Conservation (phyloP, 768 basidiomycete species). For the Daedaleopsis sinensis region DNA sequence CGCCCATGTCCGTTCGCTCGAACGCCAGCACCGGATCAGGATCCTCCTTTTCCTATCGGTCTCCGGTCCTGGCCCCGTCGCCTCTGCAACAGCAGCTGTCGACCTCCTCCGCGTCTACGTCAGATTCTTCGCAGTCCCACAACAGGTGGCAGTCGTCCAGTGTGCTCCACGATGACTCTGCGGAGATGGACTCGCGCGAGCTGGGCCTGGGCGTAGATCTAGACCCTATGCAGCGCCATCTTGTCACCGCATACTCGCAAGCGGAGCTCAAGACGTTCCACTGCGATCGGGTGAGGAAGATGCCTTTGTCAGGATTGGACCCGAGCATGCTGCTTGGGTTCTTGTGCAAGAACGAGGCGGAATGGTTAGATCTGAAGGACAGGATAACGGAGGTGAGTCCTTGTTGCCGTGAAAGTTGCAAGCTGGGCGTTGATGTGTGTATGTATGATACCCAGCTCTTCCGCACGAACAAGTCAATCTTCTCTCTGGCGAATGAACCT, state of each 20-base stretch:
- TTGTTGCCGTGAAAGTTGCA: background rate
- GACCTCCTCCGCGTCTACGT: slow-evolving; percentile 38
- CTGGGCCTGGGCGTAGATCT: slow-evolving; percentile 37
- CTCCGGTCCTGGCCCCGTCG: slow-evolving; percentile 57
- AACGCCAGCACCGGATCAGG: slow-evolving; percentile 27
- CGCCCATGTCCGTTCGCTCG: slow-evolving; percentile 29
- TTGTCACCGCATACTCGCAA: slow-evolving; percentile 70
- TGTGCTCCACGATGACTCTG: slow-evolving; percentile 26
- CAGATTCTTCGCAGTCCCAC: slow-evolving; percentile 31
- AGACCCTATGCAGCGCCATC: slow-evolving; percentile 60
- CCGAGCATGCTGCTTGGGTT: slow-evolving; percentile 98
- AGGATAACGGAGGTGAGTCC: slow-evolving; percentile 73
- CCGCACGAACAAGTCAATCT: slow-evolving; percentile 61
- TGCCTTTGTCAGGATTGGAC: slow-evolving; percentile 88
- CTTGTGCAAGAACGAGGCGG: slow-evolving; percentile 76
- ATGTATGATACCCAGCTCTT: slow-evolving; percentile 39
- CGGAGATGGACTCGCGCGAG: slow-evolving; percentile 43
- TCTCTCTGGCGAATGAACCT: slow-evolving; percentile 86
- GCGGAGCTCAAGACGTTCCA: slow-evolving; percentile 88
- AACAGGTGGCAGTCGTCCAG: slow-evolving; percentile 36
- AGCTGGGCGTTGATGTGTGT: background rate
- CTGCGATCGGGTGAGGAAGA: slow-evolving; percentile 95
- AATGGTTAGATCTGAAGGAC: slow-evolving; percentile 81
- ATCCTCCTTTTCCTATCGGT: slow-evolving; percentile 54
- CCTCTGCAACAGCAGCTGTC: slow-evolving; percentile 70